Conservation (phyloP, 192 early-diverging fungal species). For the Coemansia furcata region DNA sequence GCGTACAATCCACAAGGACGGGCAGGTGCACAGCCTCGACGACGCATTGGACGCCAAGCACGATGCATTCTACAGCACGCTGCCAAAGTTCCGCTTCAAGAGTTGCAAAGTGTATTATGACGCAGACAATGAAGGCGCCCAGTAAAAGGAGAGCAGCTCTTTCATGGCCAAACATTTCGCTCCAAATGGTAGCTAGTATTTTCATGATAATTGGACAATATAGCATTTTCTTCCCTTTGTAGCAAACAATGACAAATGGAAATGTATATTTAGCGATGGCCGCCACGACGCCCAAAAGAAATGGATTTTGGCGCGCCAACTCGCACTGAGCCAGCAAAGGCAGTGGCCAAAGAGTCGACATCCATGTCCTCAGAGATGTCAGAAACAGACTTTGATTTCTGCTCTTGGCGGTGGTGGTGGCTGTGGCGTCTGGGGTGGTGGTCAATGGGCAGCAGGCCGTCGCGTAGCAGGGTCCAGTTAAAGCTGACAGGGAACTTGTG, state of each 20-base stretch:
- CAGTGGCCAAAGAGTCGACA: constrained; percentile 27
- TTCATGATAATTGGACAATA: neutral
- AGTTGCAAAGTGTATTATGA: constrained; percentile 41
- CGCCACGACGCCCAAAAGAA: constrained; percentile 27
- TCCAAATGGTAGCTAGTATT: neutral
- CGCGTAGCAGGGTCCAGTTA: constrained; percentile 32
- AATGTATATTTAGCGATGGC: neutral
- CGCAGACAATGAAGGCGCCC: constrained; percentile 20
- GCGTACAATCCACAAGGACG: constrained; percentile 50
- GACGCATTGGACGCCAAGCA: constrained; percentile 52
- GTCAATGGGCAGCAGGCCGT: constrained; percentile 13
- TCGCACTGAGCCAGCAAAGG: constrained; percentile 25
- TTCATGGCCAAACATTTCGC: constrained; percentile 3
- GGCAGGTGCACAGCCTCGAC: constrained; percentile 36
- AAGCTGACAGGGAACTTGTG: constrained; percentile 36
- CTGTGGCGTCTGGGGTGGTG: neutral
- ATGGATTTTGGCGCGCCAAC: constrained; percentile 28
- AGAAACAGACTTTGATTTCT: neutral
- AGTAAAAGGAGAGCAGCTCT: neutral
- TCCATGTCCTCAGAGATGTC: constrained; percentile 18
- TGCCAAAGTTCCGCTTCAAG: constrained; percentile 48
- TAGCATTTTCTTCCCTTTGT: neutral
- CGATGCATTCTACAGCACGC: constrained; percentile 52
- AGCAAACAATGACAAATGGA: neutral
- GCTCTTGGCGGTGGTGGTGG: neutral